phyloP scores from a whole-genome alignment of 106 monocot species.

The Amphibolis antarctica region DNA sequence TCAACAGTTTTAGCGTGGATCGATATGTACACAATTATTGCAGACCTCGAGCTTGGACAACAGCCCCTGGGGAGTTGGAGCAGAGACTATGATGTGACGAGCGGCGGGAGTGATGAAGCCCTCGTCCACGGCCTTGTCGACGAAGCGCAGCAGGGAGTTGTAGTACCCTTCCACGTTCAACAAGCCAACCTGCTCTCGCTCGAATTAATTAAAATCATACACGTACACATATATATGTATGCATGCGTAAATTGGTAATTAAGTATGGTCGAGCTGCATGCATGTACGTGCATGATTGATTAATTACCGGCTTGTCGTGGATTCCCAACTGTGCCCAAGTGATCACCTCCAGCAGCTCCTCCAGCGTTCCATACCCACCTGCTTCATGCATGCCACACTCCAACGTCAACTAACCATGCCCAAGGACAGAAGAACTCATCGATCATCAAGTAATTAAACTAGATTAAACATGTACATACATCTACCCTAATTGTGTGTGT shows the following conservation, averaged over 20 bases:
- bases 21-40: no score
- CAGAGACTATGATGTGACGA: constrained; percentile 20
- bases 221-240: background rate
- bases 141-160: constrained; percentile 21
- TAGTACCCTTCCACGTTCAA: no score
- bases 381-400: background rate
- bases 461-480: no score
- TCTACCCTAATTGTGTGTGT: no score
- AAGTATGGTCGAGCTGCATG: background rate
- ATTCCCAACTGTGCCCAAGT: constrained; percentile 68
- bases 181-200: constrained; percentile 17
- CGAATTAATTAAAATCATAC: background rate
- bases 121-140: constrained; percentile 29
- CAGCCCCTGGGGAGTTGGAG: constrained; percentile 11
- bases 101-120: constrained; percentile 22
- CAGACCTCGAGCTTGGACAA: constrained; percentile 25
- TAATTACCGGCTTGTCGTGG: constrained; percentile 47
- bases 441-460: no score
- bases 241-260: background rate
- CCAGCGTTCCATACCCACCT: constrained; percentile 71
- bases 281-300: background rate
- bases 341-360: no score
- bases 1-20: no score
- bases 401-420: no score
- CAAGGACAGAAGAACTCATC: no score